Percentiles rank a stretch among this genome's conserved stretches.
Evolutionary conservation across 345 rosid genomes (phyloP).

Genomic region (Hibiscus trionum): DNA sequence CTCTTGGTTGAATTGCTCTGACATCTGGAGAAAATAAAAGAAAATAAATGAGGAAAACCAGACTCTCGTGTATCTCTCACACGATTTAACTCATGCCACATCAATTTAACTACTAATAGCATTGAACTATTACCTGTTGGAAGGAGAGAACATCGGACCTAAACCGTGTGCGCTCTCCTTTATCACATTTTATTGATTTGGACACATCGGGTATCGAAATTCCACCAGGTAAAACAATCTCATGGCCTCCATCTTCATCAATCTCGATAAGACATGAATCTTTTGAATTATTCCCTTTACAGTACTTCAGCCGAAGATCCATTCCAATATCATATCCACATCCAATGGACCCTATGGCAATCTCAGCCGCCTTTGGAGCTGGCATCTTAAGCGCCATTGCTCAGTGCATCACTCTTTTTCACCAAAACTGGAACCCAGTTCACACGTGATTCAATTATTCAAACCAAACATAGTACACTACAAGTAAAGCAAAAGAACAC

Average conservation of each 20-base stretch:
- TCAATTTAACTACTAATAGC: neutral
- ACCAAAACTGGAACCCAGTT: conserved; percentile 7
- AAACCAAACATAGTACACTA: neutral
- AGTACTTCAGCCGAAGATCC: conserved; percentile 71
- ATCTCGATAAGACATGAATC: conserved; percentile 61
- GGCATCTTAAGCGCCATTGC: conserved; percentile 66
- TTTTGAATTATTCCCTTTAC: conserved; percentile 45
- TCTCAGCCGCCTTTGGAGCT: conserved; percentile 75
- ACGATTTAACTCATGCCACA: neutral
- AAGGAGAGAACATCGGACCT: conserved; percentile 62
- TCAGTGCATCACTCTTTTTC: conserved; percentile 31
- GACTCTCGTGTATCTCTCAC: neutral
- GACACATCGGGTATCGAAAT: conserved; percentile 65
- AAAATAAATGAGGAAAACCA: neutral
- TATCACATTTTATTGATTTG: conserved; percentile 77
- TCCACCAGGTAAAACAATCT: conserved; percentile 77
- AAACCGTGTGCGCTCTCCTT: conserved; percentile 58
- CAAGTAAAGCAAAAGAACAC: conserved; percentile 1
- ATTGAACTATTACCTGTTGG: conserved; percentile 42
- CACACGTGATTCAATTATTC: conserved; percentile 8
- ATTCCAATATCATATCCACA: conserved; percentile 73
- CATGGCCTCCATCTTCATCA: conserved; percentile 43
- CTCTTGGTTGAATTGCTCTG: conserved; percentile 94
- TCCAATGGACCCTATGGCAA: conserved; percentile 81
- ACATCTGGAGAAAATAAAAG: conserved; percentile 48